Base-by-base conservation (phyloP, 164 flowering plant genomes). In the Euptelea pleiosperma region DNA sequence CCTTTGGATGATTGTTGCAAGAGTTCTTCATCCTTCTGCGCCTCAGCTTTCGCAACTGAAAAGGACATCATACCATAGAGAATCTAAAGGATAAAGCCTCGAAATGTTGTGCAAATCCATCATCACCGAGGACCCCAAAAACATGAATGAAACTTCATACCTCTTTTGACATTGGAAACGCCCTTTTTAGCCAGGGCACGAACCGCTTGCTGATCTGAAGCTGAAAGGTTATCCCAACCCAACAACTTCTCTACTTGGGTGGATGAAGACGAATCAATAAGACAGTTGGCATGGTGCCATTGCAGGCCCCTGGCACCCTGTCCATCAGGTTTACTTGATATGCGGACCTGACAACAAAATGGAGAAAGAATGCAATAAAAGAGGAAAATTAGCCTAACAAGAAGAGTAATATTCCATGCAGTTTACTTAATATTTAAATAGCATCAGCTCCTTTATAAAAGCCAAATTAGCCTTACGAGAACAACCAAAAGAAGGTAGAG, bases 251-350 rank as follows among this genome's bases (percentile, higher is more conserved):
- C 82, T 8, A 84, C 51, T 57, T 76, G 54, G 12, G 71, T 69
- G 34, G 85, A 74, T 48, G 93, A 82, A 57, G 71, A 77, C 16
- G 64, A 56, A 36, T 82, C 81, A 68, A 85, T 6, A 74, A 80
- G 85, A 73, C 99, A 94, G 8, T 72, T 78, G 29, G 87, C 87
- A 80, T 94, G 99, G 66, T 94, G 82, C 99, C 99, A 94, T 22
- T 87, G 70, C 71, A 88, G 45, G 11, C 88, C 71, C 74, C 49
- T 84, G 25, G 80, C 52, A 44, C 86, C 81, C 72, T 76, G 79
- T 66, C 84, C 89, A 11, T 75, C 82, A 41, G 87, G 82, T 60
- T 79, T 82, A 36, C 77, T 64, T 24, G 88, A 84, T 34, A 91
- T 73, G 21, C 97, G 97, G 19, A 85, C 82, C 97, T 89, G 73